Percentiles rank a stretch among this genome's conserved stretches.
phyloP scores from a whole-genome alignment of 345 rosid species.

The Populus pruinosa region DNA sequence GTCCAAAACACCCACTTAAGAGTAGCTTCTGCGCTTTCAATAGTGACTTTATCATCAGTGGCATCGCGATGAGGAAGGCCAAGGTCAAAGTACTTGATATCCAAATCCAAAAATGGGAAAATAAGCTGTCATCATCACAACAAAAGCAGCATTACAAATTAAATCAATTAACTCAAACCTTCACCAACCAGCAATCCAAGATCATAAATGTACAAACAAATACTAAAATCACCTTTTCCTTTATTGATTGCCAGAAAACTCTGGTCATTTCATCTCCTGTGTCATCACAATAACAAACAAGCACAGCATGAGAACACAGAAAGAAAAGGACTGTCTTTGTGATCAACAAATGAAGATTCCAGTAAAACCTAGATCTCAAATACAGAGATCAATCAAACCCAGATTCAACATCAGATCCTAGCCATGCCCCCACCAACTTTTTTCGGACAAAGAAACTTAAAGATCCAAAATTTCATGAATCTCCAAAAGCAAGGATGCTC shows the following conservation, averaged over 20 bases:
- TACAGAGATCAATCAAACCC: background rate
- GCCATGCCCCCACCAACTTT: conserved; percentile 4
- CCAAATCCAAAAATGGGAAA: conserved; percentile 21
- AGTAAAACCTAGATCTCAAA: background rate
- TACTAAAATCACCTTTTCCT: conserved; percentile 71
- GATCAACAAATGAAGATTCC: background rate
- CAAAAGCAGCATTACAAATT: background rate
- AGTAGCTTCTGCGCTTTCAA: conserved; percentile 24
- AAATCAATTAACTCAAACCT: background rate
- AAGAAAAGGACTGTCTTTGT: background rate
- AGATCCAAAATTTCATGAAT: conserved; percentile 2
- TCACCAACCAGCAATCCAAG: background rate
- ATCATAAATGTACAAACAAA: background rate
- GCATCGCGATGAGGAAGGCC: conserved; percentile 25
- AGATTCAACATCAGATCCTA: background rate
- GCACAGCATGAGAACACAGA: background rate
- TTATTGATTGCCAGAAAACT: conserved; percentile 85
- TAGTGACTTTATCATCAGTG: conserved; percentile 22
- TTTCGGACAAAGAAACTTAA: background rate
- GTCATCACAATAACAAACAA: conserved; percentile 13
- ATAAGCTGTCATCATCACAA: conserved; percentile 4
- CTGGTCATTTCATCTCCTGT: conserved; percentile 99
- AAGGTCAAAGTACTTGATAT: conserved; percentile 24
- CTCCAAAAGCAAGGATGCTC: background rate
- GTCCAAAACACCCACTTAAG: conserved; percentile 9